Percentiles rank a stretch among this genome's conserved stretches.
These are phyloP conservation scores for Pseudonitzschia multiseries DNA, from an alignment of 108 stramenopile species.

Conservation along the genomic window DNA sequence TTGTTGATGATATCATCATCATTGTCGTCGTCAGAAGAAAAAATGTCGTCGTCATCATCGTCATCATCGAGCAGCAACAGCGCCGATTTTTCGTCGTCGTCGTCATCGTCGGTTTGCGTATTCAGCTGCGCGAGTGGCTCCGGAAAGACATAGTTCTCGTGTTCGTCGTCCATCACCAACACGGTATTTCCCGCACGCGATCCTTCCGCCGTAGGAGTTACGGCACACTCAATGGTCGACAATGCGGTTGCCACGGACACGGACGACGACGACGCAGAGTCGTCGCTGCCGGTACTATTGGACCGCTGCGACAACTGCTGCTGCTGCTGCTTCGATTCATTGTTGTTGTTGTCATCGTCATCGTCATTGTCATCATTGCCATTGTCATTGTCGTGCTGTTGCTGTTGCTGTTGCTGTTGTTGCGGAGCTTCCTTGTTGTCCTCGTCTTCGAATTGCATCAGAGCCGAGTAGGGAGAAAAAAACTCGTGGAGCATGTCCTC, in stretches of 20 bases:
- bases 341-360: too few relatives aligned
- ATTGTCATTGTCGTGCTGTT: too few relatives aligned
- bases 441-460: conserved; percentile 26
- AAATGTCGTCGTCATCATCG: not conserved
- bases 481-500: conserved; percentile 49
- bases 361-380: too few relatives aligned
- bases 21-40: not conserved
- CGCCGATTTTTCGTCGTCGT: not conserved
- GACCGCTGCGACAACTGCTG: not conserved
- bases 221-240: not conserved
- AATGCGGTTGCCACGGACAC: too few relatives aligned
- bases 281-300: not conserved
- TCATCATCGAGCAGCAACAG: not conserved
- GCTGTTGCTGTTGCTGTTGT: not conserved
- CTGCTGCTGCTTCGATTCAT: not conserved
- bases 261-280: too few relatives aligned
- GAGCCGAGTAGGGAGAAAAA: conserved; percentile 41
- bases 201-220: not conserved
- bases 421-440: too few relatives aligned
- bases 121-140: not conserved
- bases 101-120: not conserved
- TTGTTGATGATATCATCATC: not conserved
- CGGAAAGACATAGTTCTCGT: not conserved
- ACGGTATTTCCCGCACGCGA: not conserved
- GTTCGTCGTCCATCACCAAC: not conserved